Evolutionary conservation across 2,329 filamentous ascomycete species (phyloP).

Genomic region (Paraphoma sp.): DNA sequence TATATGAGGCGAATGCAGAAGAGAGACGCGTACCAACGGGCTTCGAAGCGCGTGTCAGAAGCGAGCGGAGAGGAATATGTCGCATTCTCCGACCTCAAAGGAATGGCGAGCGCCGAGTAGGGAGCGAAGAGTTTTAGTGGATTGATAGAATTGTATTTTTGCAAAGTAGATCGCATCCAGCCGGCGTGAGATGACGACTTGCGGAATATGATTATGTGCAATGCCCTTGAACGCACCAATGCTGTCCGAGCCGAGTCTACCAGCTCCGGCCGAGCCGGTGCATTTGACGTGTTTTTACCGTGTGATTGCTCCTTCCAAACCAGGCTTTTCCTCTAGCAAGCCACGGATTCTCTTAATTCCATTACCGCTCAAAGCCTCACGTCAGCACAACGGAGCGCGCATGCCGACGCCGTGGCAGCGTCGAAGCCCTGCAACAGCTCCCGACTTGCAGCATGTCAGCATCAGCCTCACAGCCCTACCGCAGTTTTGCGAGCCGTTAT

Average conservation of each 20-base stretch:
- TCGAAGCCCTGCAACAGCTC: slow-evolving; percentile 1
- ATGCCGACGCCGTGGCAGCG: neutral
- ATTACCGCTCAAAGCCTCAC: slow-evolving; percentile 3
- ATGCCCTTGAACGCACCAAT: no score
- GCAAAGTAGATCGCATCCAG: no score
- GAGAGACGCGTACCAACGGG: slow-evolving; percentile 54
- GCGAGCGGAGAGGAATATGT: slow-evolving; percentile 46
- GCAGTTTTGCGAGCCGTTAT: neutral
- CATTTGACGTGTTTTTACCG: no score
- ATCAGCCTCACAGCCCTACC: slow-evolving; percentile 22
- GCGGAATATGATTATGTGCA: no score
- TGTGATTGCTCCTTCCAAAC: no score
- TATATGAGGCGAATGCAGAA: slow-evolving; percentile 56
- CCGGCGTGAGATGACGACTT: no score
- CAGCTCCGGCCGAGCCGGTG: no score
- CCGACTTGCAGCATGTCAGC: slow-evolving; percentile 11
- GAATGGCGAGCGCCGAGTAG: neutral
- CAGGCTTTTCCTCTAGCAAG: no score
- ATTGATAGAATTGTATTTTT: neutral
- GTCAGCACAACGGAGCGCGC: slow-evolving; percentile 5
- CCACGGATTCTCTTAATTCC: neutral
- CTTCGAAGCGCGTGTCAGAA: slow-evolving; percentile 59
- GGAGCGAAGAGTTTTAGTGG: neutral
- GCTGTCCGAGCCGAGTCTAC: no score
- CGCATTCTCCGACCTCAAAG: slow-evolving; percentile 36